Conservation (phyloP, 495 filamentous ascomycete species). For the Podospora didyma region DNA sequence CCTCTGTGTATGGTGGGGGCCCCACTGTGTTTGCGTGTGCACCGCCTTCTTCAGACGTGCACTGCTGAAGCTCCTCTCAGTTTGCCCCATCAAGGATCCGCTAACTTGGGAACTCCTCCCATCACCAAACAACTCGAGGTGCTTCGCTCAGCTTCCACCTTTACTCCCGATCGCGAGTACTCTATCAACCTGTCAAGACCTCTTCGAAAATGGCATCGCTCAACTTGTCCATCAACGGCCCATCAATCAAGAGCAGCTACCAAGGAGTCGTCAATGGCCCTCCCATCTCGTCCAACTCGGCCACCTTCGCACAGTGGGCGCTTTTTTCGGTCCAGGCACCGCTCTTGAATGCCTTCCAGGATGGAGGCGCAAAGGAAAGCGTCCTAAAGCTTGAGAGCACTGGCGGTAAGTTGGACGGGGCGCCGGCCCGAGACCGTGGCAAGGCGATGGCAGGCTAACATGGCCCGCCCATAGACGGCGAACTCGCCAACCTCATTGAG, state of each 20-base stretch:
- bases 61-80: background rate
- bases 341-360: constrained; percentile 86
- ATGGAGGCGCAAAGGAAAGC: constrained; percentile 81
- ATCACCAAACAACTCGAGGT: background rate
- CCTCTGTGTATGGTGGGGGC: too few relatives aligned
- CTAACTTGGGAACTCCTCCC: background rate
- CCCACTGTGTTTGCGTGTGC: background rate
- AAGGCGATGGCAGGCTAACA: constrained; percentile 1
- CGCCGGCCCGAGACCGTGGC: background rate
- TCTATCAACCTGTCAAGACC: background rate
- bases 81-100: background rate
- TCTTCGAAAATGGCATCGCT: constrained; percentile 72
- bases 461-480: constrained; percentile 62
- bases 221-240: constrained; percentile 85
- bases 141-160: background rate
- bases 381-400: constrained; percentile 89
- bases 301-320: constrained; percentile 70
- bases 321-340: constrained; percentile 88
- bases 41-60: background rate
- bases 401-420: constrained; percentile 58
- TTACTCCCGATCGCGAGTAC: background rate
- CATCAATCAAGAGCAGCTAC: constrained; percentile 90
- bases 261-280: constrained; percentile 76
- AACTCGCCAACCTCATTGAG: constrained; percentile 90
- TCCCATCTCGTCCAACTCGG: constrained; percentile 55